Evolutionary conservation across 306 rosid genomes (phyloP).

Genomic region (Glycine soja): DNA sequence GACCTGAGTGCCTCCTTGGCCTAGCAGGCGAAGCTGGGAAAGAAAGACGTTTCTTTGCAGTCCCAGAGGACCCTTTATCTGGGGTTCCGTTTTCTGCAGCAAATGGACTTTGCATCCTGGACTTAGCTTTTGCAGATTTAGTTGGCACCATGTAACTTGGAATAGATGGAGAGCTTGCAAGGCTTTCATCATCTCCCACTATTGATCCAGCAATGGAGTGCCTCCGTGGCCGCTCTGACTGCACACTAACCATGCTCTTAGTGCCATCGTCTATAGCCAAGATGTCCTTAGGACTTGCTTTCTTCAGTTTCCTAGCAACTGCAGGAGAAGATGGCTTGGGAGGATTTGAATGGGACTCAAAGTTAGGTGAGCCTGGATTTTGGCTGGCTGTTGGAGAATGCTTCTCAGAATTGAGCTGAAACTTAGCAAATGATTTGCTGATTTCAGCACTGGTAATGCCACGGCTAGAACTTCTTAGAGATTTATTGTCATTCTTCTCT

Average conservation of each 20-base stretch:
- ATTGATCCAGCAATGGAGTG: slow-evolving; percentile 77
- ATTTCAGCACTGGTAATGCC: slow-evolving; percentile 76
- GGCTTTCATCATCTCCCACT: slow-evolving; percentile 76
- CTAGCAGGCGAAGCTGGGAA: slow-evolving; percentile 81
- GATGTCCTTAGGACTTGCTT: slow-evolving; percentile 72
- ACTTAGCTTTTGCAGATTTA: slow-evolving; percentile 86
- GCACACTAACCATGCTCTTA: slow-evolving; percentile 70
- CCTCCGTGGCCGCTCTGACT: slow-evolving; percentile 69
- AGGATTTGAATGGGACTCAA: slow-evolving; percentile 68
- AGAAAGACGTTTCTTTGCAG: slow-evolving; percentile 77
- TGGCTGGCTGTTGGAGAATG: slow-evolving; percentile 83
- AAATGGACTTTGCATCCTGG: slow-evolving; percentile 73
- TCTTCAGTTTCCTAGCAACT: slow-evolving; percentile 57
- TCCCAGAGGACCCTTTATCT: slow-evolving; percentile 53
- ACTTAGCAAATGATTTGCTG: slow-evolving; percentile 88
- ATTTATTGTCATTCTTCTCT: slow-evolving; percentile 65
- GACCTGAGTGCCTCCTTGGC: slow-evolving; percentile 80
- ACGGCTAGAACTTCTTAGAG: slow-evolving; percentile 61
- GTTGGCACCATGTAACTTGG: slow-evolving; percentile 95
- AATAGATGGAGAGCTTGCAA: slow-evolving; percentile 72
- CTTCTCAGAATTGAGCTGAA: slow-evolving; percentile 80
- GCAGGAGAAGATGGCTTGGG: slow-evolving; percentile 63
- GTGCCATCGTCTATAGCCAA: slow-evolving; percentile 65
- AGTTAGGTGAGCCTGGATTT: slow-evolving; percentile 63
- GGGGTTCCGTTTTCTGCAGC: slow-evolving; percentile 59